Conservation (phyloP, 1,284 basidiomycete species). For the Coriolopsis trogii region DNA sequence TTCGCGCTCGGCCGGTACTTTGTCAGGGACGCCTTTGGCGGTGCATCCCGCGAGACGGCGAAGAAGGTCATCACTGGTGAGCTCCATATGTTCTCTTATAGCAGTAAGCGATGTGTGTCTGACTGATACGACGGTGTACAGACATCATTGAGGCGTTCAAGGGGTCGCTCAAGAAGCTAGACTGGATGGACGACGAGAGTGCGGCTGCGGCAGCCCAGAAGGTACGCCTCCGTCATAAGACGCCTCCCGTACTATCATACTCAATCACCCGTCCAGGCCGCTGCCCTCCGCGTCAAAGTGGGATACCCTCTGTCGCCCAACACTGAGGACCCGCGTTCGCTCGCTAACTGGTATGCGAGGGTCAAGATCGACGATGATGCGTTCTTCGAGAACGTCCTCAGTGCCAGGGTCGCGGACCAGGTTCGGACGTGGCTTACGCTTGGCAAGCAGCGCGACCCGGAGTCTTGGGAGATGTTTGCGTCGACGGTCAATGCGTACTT, state of each 20-base stretch:
- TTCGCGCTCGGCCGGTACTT: slow-evolving; percentile 83
- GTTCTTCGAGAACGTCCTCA: slow-evolving; percentile 87
- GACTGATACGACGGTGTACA: slow-evolving; percentile 26
- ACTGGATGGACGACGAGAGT: slow-evolving; percentile 93
- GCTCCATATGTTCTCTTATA: background rate
- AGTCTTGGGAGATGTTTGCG: slow-evolving; percentile 90
- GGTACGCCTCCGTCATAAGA: slow-evolving; percentile 37
- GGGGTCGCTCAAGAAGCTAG: slow-evolving; percentile 71
- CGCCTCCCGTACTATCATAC: background rate
- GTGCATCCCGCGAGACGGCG: slow-evolving; percentile 79
- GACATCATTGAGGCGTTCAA: slow-evolving; percentile 89
- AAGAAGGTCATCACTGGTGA: slow-evolving; percentile 86
- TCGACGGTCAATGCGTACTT: slow-evolving; percentile 83
- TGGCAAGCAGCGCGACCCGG: slow-evolving; percentile 71
- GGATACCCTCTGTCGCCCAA: slow-evolving; percentile 89
- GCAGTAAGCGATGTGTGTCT: no score
- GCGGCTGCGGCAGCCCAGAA: slow-evolving; percentile 86
- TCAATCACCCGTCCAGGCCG: slow-evolving; percentile 48
- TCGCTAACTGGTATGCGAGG: slow-evolving; percentile 75
- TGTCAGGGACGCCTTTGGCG: slow-evolving; percentile 85
- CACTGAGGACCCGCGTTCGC: slow-evolving; percentile 71
- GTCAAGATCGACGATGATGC: slow-evolving; percentile 68
- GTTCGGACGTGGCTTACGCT: slow-evolving; percentile 77
- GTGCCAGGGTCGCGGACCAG: slow-evolving; percentile 54
- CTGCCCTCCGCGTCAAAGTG: slow-evolving; percentile 82